Evolutionary conservation across 1,284 basidiomycete species (phyloP), one percentile per base, ranked within the genome.

Genomic region (Ganoderma boninense): DNA sequence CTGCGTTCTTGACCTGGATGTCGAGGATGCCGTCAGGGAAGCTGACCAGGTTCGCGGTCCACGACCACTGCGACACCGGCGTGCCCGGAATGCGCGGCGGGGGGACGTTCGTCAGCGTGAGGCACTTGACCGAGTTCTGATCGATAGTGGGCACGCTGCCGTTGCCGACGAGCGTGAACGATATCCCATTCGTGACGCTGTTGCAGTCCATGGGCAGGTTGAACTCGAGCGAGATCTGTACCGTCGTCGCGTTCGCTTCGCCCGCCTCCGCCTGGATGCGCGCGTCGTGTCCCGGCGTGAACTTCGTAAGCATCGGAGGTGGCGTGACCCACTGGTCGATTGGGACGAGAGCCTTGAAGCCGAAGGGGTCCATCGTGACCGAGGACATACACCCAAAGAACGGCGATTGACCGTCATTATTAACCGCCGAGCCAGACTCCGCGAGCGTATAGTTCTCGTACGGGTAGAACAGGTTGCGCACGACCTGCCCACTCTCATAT

Each of bases 291-390:
- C 95, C 95, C 0, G 96, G 96, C 4, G 81, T 80, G 82, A 97
- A 97, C 66, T 88, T 89, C 14, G 94, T 94, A 66, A 97, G 81
- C 66, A 89, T 87, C 23, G 95, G 94, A 2, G 83, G 87, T 64
- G 92, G 90, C 4, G 88, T 73, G 7, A 89, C 82, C 94, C 95
- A 97, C 71, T 92, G 84, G 0, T 70, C 78, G 3, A 71, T 56
- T 0, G 94, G 94, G 8, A 97, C 95, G 43, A 95, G 86, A 0
- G 89, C 90, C 81, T 96, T 96, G 87, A 93, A 96, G 43, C 92
- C 89, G 77, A 88, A 95, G 0, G 92, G 87, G 35, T 91, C 87
- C 83, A 97, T 86, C 0, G 87, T 88, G 76, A 97, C 76, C 23
- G 77, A 80, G 1, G 80, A 79, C 62, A 97, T 80, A 84, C 96